A percentile compares a stretch with the other conserved stretches of the same genome.
Conservation (phyloP, 2,329 filamentous ascomycete genomes). For the Penicillium sp. region DNA sequence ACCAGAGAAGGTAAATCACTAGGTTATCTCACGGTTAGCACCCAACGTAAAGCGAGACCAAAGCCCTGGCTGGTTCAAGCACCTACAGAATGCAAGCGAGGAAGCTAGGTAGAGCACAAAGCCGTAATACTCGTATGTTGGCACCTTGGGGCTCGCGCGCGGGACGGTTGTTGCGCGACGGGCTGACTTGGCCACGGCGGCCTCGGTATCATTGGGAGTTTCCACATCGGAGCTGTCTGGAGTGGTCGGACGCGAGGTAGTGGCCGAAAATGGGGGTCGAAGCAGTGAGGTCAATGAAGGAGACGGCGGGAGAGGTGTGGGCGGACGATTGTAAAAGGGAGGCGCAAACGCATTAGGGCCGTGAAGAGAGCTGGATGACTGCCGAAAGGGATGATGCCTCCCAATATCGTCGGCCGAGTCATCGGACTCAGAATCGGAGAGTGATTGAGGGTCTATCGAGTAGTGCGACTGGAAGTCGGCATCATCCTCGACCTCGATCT, state of each 20-base stretch:
- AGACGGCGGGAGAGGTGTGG: slow-evolving; percentile 85
- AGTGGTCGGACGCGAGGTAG: slow-evolving; percentile 82
- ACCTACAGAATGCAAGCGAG: slow-evolving; percentile 70
- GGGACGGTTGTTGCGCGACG: slow-evolving; percentile 62
- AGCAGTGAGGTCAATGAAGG: slow-evolving; percentile 89
- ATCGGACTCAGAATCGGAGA: slow-evolving; percentile 35
- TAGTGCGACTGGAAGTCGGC: slow-evolving; percentile 46
- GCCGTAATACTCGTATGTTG: slow-evolving; percentile 99
- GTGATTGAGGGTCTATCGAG: slow-evolving; percentile 36
- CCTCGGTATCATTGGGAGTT: slow-evolving; percentile 55
- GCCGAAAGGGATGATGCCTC: slow-evolving; percentile 37
- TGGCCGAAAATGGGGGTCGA: slow-evolving; percentile 60
- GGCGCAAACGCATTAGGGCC: slow-evolving; percentile 57
- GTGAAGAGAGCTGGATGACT: slow-evolving; percentile 40
- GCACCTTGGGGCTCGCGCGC: slow-evolving; percentile 82
- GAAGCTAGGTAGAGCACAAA: slow-evolving; percentile 94
- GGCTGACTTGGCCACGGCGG: slow-evolving; percentile 57
- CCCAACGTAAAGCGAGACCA: neutral
- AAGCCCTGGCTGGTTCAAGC: neutral
- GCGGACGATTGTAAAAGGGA: slow-evolving; percentile 96
- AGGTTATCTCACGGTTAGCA: neutral
- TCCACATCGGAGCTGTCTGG: slow-evolving; percentile 90
- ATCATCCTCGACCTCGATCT: slow-evolving; percentile 36
- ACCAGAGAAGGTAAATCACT: slow-evolving; percentile 69
- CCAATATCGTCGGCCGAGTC: slow-evolving; percentile 29